Evolutionary conservation across 1,284 basidiomycete genomes (phyloP).

Genomic region (Boletellus sp.): DNA sequence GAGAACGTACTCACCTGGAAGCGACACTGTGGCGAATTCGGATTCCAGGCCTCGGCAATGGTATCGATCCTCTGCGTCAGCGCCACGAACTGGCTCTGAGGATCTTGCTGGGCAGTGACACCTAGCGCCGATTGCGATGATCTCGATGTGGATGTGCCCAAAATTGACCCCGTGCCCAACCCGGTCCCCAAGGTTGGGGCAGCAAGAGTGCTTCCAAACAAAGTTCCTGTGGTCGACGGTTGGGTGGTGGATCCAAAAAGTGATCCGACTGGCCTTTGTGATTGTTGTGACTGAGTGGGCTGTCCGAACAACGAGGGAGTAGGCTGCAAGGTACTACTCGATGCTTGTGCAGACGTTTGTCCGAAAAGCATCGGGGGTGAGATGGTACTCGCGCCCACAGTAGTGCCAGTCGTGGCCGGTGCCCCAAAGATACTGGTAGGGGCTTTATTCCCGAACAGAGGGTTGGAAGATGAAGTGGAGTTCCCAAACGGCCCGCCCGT

Average conservation of each 20-base stretch:
- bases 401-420: conserved; percentile 3
- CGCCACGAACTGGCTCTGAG: conserved; percentile 56
- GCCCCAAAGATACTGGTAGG: conserved; percentile 20
- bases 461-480: conserved; percentile 17
- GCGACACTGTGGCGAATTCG: conserved; percentile 65
- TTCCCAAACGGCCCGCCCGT: conserved; percentile 20
- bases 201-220: conserved; percentile 34
- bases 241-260: conserved; percentile 35
- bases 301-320: conserved; percentile 31
- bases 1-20: conserved; percentile 63
- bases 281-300: conserved; percentile 18
- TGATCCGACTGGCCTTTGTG: conserved; percentile 25
- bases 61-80: conserved; percentile 63
- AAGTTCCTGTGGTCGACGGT: conserved; percentile 25
- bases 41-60: conserved; percentile 72
- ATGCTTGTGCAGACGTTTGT: conserved; percentile 20
- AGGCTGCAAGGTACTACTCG: conserved; percentile 16
- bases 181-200: conserved; percentile 27
- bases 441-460: conserved; percentile 27
- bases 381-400: conserved; percentile 17
- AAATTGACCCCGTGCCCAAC: conserved; percentile 22
- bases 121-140: conserved; percentile 26
- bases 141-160: conserved; percentile 21
- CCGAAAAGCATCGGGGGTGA: conserved; percentile 33
- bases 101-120: conserved; percentile 46